phyloP scores from a whole-genome alignment of 106 monocot species.

The Dioscorea dumetorum region DNA sequence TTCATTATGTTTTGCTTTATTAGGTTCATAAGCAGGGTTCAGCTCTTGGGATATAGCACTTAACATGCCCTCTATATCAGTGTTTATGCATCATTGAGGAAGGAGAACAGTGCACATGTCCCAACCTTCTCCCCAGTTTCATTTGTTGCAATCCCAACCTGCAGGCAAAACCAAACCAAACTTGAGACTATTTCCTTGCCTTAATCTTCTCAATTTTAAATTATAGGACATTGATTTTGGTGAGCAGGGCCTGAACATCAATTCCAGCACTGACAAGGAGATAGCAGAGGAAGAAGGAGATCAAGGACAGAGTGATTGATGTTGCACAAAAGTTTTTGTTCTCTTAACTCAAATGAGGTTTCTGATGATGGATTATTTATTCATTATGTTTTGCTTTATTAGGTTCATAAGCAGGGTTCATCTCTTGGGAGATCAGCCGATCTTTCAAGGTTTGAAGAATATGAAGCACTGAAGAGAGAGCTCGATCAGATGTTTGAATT shows the following conservation, averaged over 20 bases:
- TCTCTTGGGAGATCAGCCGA: slow-evolving; percentile 13
- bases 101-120: too few species aligned
- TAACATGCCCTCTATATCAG: too few species aligned
- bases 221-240: slow-evolving; percentile 32
- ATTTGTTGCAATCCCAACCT: too few species aligned
- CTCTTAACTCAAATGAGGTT: background rate
- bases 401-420: slow-evolving; percentile 18
- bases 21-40: too few species aligned
- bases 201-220: too few species aligned
- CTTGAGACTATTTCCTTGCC: too few species aligned
- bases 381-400: background rate
- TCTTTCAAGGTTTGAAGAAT: slow-evolving; percentile 9
- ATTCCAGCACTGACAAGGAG: slow-evolving; percentile 72
- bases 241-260: slow-evolving; percentile 68
- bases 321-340: slow-evolving; percentile 20
- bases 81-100: too few species aligned
- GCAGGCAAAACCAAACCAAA: too few species aligned
- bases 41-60: too few species aligned
- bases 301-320: slow-evolving; percentile 81
- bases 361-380: too few species aligned
- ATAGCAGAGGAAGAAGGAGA: slow-evolving; percentile 88
- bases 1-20: too few species aligned
- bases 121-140: too few species aligned
- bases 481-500: slow-evolving; percentile 24
- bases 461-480: slow-evolving; percentile 8